A percentile compares a stretch with the other conserved stretches of the same genome.
phyloP scores from a whole-genome alignment of 495 filamentous ascomycete species.

The Letharia columbiana region DNA sequence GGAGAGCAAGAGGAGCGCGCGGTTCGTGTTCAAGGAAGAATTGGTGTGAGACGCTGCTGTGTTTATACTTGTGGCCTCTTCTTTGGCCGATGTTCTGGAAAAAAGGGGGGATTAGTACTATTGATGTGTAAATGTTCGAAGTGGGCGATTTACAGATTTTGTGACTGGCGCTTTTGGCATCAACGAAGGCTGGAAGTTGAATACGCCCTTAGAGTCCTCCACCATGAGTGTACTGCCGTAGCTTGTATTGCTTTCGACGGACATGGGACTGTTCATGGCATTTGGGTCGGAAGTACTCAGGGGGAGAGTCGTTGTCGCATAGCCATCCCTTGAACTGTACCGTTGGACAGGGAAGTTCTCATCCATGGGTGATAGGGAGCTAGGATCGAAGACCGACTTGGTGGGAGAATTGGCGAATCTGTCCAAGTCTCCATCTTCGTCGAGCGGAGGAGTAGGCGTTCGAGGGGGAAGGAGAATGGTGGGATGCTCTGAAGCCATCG shows the following conservation, averaged over 20 bases:
- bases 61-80: conserved; percentile 94
- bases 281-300: conserved; percentile 34
- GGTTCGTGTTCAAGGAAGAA: conserved; percentile 94
- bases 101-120: conserved; percentile 3
- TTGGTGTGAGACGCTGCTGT: conserved; percentile 91
- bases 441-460: conserved; percentile 60
- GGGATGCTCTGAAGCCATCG: conserved; percentile 34
- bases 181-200: conserved; percentile 87
- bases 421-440: conserved; percentile 39
- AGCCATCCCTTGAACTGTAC: conserved; percentile 27
- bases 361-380: conserved; percentile 56
- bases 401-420: conserved; percentile 30
- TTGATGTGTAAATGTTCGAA: conserved; percentile 12
- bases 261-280: conserved; percentile 38
- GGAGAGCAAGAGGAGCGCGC: conserved; percentile 76
- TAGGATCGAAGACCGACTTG: conserved; percentile 45
- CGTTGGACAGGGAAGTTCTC: conserved; percentile 40
- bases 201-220: conserved; percentile 50
- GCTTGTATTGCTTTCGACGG: conserved; percentile 33
- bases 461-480: conserved; percentile 56
- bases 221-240: conserved; percentile 33
- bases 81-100: conserved; percentile 73
- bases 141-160: conserved; percentile 60
- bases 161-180: conserved; percentile 64
- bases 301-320: conserved; percentile 21